Conservation (phyloP, 257 asterid genomes). For the Solanum chiquidenum region DNA sequence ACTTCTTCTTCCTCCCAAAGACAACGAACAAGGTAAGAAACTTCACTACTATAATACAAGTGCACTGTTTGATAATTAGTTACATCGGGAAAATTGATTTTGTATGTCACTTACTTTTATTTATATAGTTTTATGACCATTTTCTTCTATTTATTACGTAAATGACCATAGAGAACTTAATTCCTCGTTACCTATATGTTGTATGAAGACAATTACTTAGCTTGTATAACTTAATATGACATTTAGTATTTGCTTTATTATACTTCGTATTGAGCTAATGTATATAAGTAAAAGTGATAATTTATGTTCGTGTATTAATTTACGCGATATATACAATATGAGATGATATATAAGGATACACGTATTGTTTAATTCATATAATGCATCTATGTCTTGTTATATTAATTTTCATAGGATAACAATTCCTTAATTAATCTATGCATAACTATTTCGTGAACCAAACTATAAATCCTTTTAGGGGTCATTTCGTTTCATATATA, state of each 20-base stretch:
- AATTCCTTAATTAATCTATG: neutral
- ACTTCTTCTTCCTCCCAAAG: conserved; percentile 24
- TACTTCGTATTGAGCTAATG: neutral
- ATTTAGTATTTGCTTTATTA: neutral
- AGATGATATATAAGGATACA: neutral
- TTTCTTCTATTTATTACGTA: too few species aligned
- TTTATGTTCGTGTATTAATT: neutral
- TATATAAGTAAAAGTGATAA: neutral
- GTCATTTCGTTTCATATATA: neutral
- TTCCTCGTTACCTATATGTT: neutral
- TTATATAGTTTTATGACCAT: too few species aligned
- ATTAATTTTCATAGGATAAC: neutral
- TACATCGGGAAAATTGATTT: neutral
- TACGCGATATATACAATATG: neutral
- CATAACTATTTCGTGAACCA: neutral
- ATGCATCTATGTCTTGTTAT: neutral
- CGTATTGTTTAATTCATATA: neutral
- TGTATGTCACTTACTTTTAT: neutral
- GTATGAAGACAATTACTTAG: neutral
- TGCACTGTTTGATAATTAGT: neutral
- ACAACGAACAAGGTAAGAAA: conserved; percentile 50
- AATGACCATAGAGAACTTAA: neutral
- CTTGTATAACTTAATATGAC: neutral
- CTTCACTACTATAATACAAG: neutral
- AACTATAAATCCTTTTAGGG: neutral